Conservation (phyloP, 192 early-diverging fungal species). For the Backusella australiensis region DNA sequence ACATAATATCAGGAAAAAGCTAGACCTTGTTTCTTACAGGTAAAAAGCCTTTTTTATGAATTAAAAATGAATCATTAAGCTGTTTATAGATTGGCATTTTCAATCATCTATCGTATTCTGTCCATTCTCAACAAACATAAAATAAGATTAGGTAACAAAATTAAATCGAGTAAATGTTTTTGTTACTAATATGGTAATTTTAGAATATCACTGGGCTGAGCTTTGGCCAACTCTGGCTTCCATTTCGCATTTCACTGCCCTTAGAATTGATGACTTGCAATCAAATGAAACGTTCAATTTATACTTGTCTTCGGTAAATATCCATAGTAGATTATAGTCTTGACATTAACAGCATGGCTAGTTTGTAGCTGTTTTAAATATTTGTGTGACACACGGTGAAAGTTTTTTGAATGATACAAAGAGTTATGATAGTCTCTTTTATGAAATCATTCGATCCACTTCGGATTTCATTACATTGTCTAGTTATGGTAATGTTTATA, state of each 20-base stretch:
- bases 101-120: conserved; percentile 32
- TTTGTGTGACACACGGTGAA: conserved; percentile 48
- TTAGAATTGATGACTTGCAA: conserved; percentile 38
- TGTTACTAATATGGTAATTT: neutral
- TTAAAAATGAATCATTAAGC: neutral
- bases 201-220: conserved; percentile 56
- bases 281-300: conserved; percentile 25
- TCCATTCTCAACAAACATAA: conserved; percentile 20
- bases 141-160: conserved; percentile 28
- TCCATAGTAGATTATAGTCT: neutral
- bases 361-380: conserved; percentile 29
- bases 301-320: conserved; percentile 40
- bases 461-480: conserved; percentile 22
- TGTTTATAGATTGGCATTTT: conserved; percentile 17
- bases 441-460: conserved; percentile 51
- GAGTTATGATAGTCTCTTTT: conserved; percentile 51
- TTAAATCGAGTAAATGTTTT: neutral
- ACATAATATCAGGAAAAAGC: conserved; percentile 55
- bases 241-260: conserved; percentile 41
- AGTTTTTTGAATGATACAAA: conserved; percentile 46
- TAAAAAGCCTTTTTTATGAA: neutral
- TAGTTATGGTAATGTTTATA: conserved; percentile 13
- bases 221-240: conserved; percentile 52
- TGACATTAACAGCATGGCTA: neutral
- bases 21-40: conserved; percentile 48